Evolutionary conservation across 2,329 filamentous ascomycete genomes (phyloP).

Genomic region (Xylaria sp.): DNA sequence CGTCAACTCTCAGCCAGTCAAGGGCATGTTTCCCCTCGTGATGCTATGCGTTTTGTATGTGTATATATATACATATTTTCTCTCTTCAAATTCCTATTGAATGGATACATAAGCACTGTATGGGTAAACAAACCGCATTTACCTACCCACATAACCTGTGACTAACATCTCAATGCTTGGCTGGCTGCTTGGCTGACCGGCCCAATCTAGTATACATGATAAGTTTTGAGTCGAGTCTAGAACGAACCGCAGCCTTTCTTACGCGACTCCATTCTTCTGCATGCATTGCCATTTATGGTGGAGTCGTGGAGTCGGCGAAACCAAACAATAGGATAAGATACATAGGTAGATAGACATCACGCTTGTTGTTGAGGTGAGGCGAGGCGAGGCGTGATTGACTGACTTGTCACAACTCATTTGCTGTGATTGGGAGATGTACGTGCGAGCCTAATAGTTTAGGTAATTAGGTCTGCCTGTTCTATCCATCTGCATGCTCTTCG

Average conservation of each 20-base stretch:
- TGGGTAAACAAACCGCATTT: background rate
- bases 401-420: constrained; percentile 24
- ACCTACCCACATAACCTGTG: background rate
- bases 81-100: background rate
- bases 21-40: background rate
- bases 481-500: background rate
- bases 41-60: background rate
- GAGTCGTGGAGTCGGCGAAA: background rate
- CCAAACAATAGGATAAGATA: background rate
- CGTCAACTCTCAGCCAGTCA: constrained; percentile 10
- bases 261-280: background rate
- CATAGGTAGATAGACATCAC: background rate
- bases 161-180: background rate
- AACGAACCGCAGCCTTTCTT: constrained; percentile 3
- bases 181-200: background rate
- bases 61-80: background rate
- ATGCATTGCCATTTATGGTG: constrained; percentile 9
- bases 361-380: background rate
- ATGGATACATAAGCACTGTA: no score
- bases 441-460: background rate
- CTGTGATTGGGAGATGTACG: background rate
- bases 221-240: background rate
- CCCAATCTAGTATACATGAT: background rate
- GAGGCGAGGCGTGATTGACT: constrained; percentile 4
- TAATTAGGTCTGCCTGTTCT: background rate